Conservation (phyloP, 2,329 filamentous ascomycete species). For the Talaromyces piceae region DNA sequence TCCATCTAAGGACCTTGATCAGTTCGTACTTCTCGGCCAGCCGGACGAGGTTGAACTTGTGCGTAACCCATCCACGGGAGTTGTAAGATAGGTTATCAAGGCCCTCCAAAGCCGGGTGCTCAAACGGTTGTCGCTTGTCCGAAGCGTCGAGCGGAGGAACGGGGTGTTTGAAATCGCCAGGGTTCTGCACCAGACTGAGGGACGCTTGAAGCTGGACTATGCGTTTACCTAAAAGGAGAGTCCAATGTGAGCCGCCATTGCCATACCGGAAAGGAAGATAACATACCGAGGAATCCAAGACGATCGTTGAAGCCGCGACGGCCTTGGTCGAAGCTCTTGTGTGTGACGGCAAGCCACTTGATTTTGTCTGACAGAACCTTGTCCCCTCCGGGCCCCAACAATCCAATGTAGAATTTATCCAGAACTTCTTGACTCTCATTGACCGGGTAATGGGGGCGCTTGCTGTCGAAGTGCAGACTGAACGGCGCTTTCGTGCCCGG, state of each 20-base stretch:
- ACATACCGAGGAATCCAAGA: constrained; percentile 75
- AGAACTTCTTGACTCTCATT: constrained; percentile 69
- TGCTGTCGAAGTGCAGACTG: constrained; percentile 26
- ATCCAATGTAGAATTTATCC: constrained; percentile 66
- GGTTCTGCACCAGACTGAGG: constrained; percentile 50
- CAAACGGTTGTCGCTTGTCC: constrained; percentile 57
- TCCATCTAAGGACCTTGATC: constrained; percentile 74
- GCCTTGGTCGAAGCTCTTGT: constrained; percentile 97
- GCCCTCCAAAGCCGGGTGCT: constrained; percentile 63
- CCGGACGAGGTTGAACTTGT: constrained; percentile 57
- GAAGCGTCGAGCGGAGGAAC: constrained; percentile 35
- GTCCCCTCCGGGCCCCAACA: constrained; percentile 67
- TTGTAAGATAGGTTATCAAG: constrained; percentile 61
- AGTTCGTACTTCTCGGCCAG: constrained; percentile 67
- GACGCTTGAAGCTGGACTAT: constrained; percentile 59
- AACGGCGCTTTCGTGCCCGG: constrained; percentile 62
- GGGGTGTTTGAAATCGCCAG: constrained; percentile 27
- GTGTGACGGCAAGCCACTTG: constrained; percentile 94
- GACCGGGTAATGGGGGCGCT: constrained; percentile 47
- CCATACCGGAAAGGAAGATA: background rate
- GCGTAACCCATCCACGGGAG: constrained; percentile 55
- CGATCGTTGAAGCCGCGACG: constrained; percentile 90
- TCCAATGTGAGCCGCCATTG: background rate
- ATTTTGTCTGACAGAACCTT: constrained; percentile 76
- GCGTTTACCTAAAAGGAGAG: constrained; percentile 46